Percentiles rank a stretch among this genome's conserved stretches.
phyloP scores from a whole-genome alignment of 1,284 basidiomycete genomes.

The Apiotrichum porosum region DNA sequence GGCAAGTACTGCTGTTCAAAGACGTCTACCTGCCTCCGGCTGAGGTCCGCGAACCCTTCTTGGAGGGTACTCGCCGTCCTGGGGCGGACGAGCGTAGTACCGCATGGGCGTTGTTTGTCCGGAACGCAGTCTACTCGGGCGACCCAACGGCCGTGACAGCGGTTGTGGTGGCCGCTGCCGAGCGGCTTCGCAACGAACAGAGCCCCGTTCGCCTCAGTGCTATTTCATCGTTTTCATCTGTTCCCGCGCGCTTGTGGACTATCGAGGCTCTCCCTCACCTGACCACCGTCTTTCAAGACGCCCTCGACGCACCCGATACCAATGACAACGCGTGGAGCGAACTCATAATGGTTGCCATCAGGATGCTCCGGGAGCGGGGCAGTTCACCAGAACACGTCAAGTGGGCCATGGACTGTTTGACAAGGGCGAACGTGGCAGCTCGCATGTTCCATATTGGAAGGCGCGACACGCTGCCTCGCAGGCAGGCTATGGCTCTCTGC shows the following conservation, averaged over 20 bases:
- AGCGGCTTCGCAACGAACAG: neutral
- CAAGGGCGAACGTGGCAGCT: too few species aligned
- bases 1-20: neutral
- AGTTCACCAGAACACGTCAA: too few species aligned
- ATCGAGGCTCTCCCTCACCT: neutral
- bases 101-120: neutral
- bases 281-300: neutral
- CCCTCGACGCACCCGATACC: neutral
- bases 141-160: neutral
- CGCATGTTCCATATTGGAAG: too few species aligned
- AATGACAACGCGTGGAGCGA: neutral
- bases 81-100: neutral
- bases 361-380: too few species aligned
- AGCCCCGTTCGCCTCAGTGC: neutral
- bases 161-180: neutral
- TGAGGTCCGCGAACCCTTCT: neutral
- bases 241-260: neutral
- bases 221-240: neutral
- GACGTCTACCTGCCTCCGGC: neutral
- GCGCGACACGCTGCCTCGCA: too few species aligned
- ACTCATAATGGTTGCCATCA: neutral
- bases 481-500: too few species aligned
- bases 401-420: too few species aligned
- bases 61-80: neutral
- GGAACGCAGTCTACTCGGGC: neutral